phyloP scores from a whole-genome alignment of 345 rosid species.

The Noccaea bulbosa region DNA sequence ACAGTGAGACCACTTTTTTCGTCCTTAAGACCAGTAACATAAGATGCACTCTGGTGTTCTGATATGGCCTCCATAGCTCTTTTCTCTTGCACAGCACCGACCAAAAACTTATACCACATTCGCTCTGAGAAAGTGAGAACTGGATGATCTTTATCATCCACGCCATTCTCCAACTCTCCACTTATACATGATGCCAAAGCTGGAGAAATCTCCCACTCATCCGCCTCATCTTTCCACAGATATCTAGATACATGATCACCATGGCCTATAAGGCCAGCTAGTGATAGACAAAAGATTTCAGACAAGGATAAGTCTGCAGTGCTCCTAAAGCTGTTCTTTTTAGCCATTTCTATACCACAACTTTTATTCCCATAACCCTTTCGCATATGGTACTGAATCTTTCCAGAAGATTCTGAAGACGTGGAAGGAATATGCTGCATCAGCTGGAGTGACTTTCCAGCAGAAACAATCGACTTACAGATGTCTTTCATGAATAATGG shows the following conservation, averaged over 20 bases:
- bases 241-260: slow-evolving; percentile 70
- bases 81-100: slow-evolving; percentile 51
- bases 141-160: slow-evolving; percentile 45
- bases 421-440: slow-evolving; percentile 65
- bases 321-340: slow-evolving; percentile 36
- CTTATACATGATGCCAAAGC: slow-evolving; percentile 41
- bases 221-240: slow-evolving; percentile 53
- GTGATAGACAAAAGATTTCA: slow-evolving; percentile 74
- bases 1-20: slow-evolving; percentile 29
- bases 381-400: slow-evolving; percentile 40
- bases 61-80: slow-evolving; percentile 44
- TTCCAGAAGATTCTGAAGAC: slow-evolving; percentile 44
- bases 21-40: slow-evolving; percentile 39
- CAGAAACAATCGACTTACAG: slow-evolving; percentile 82
- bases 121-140: slow-evolving; percentile 50
- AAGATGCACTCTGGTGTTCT: slow-evolving; percentile 41
- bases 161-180: slow-evolving; percentile 38
- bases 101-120: slow-evolving; percentile 64
- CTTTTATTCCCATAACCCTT: slow-evolving; percentile 47
- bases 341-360: slow-evolving; percentile 23
- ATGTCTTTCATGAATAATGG: slow-evolving; percentile 82
- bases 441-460: slow-evolving; percentile 96
- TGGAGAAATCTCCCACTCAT: slow-evolving; percentile 48
- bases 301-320: slow-evolving; percentile 70
- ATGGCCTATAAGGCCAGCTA: slow-evolving; percentile 79